Conservation (phyloP, 441 rosid species). For the Populus tomentosa region DNA sequence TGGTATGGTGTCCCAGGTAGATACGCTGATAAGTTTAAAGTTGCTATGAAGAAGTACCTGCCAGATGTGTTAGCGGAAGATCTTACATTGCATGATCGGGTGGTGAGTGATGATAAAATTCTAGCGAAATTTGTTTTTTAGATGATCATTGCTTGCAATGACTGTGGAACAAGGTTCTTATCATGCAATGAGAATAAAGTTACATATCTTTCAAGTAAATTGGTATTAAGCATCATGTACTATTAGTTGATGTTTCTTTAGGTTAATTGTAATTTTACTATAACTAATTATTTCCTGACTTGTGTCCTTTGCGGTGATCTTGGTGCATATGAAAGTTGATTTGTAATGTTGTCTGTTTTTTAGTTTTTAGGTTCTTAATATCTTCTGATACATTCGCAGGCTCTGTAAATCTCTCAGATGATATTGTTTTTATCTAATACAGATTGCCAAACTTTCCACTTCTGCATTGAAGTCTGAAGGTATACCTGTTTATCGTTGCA, state of each 20-base stretch:
- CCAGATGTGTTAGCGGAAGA: slow-evolving; percentile 26
- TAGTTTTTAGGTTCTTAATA: slow-evolving; percentile 5
- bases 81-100: slow-evolving; percentile 24
- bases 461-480: slow-evolving; percentile 52
- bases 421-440: slow-evolving; percentile 21
- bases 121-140: slow-evolving; percentile 6
- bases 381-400: background rate
- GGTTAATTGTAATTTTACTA: background rate
- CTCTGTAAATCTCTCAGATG: background rate
- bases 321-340: background rate
- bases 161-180: background rate
- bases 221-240: background rate
- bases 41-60: slow-evolving; percentile 32
- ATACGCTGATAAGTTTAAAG: slow-evolving; percentile 34
- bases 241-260: background rate
- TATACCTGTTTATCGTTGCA: slow-evolving; percentile 59
- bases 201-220: background rate
- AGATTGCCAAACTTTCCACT: slow-evolving; percentile 46
- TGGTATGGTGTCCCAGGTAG: slow-evolving; percentile 57
- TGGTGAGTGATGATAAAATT: slow-evolving; percentile 32
- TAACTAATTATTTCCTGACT: background rate
- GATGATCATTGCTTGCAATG: background rate
- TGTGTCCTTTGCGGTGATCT: background rate
- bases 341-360: background rate
- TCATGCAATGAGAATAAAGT: background rate